A percentile compares a stretch with the other conserved stretches of the same genome.
Evolutionary conservation across 441 rosid species (phyloP).

Genomic region (Dalechampia spathulata): DNA sequence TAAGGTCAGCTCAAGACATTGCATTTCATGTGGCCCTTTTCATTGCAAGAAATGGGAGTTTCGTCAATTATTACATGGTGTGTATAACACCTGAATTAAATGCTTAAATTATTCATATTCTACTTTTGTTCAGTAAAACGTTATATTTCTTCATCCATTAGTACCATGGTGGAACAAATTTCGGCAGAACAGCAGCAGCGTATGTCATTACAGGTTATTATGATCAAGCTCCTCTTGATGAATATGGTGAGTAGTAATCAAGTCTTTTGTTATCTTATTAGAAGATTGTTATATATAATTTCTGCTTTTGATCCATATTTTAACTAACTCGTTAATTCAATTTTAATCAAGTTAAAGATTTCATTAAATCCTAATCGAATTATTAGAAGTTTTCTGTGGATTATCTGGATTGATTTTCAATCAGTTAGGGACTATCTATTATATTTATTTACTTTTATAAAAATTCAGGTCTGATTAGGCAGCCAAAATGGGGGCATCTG

Average conservation of each 20-base stretch:
- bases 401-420: too few relatives aligned
- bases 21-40: slow-evolving; percentile 74
- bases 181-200: slow-evolving; percentile 73
- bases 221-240: slow-evolving; percentile 91
- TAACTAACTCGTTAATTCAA: too few relatives aligned
- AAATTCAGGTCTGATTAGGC: slow-evolving; percentile 57
- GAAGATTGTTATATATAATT: too few relatives aligned
- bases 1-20: slow-evolving; percentile 66
- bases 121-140: too few relatives aligned
- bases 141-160: too few relatives aligned
- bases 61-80: slow-evolving; percentile 88
- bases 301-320: too few relatives aligned
- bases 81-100: slow-evolving; percentile 16
- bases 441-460: too few relatives aligned
- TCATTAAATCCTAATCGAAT: too few relatives aligned
- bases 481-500: slow-evolving; percentile 86
- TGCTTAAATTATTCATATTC: neutral
- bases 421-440: too few relatives aligned
- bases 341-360: too few relatives aligned
- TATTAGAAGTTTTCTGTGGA: too few relatives aligned
- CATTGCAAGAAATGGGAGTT: slow-evolving; percentile 74
- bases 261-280: neutral
- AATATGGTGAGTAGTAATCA: slow-evolving; percentile 50
- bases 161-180: slow-evolving; percentile 95
- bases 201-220: slow-evolving; percentile 71